These are phyloP conservation scores for Pneumocystis wakefieldiae DNA, from an alignment of 1,139 yeast genomes.

Conservation along the genomic window DNA sequence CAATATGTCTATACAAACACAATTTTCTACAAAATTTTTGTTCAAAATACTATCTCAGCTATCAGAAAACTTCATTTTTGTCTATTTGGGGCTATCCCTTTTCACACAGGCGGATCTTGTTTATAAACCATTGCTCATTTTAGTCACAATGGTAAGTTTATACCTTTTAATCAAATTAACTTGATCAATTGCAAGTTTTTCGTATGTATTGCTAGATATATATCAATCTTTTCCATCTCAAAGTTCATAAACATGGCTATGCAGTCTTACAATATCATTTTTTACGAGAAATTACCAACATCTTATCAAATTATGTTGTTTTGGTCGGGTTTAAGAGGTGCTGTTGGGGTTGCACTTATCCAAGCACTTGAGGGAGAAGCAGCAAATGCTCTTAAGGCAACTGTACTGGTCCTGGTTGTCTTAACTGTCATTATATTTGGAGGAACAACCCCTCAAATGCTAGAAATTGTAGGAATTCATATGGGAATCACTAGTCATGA, in stretches of 20 bases:
- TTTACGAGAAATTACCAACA: slow-evolving; percentile 74
- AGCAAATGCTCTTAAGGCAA: slow-evolving; percentile 76
- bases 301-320: slow-evolving; percentile 97
- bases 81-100: slow-evolving; percentile 80
- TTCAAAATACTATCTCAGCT: slow-evolving; percentile 88
- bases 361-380: slow-evolving; percentile 94
- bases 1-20: slow-evolving; percentile 94
- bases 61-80: slow-evolving; percentile 91
- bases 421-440: slow-evolving; percentile 92
- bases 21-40: slow-evolving; percentile 86
- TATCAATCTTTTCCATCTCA: slow-evolving; percentile 90
- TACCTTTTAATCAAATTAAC: neutral
- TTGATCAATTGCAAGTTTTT: slow-evolving; percentile 26
- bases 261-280: slow-evolving; percentile 22
- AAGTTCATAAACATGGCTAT: slow-evolving; percentile 53
- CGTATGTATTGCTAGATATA: slow-evolving; percentile 92
- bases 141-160: slow-evolving; percentile 54
- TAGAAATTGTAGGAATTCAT: slow-evolving; percentile 81
- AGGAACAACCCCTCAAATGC: slow-evolving; percentile 96
- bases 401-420: slow-evolving; percentile 91
- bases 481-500: slow-evolving; percentile 78
- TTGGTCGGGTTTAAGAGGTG: slow-evolving; percentile 99
- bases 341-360: slow-evolving; percentile 97
- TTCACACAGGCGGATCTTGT: slow-evolving; percentile 93
- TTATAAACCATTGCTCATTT: slow-evolving; percentile 81